A percentile compares a stretch with the other conserved stretches of the same genome.
Conservation (phyloP, 2,329 filamentous ascomycete species). For the Ceratocystis diversiconidia region DNA sequence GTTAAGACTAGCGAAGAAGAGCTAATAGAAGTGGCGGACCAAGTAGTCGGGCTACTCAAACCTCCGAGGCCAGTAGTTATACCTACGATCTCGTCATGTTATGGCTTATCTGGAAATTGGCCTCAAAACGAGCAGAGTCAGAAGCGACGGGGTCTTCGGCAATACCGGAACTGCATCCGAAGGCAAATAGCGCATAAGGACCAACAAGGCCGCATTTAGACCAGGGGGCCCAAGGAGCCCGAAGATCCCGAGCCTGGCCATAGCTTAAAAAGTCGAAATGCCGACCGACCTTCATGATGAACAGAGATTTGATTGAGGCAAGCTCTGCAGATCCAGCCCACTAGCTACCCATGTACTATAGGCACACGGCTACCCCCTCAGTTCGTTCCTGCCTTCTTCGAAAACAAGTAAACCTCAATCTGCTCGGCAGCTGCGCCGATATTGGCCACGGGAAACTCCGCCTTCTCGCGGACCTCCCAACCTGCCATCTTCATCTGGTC, state of each 20-base stretch:
- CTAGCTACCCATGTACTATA: not conserved
- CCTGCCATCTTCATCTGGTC: conserved; percentile 31
- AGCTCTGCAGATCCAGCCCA: not conserved
- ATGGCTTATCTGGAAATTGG: not conserved
- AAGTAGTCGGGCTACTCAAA: not conserved
- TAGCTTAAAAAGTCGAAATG: not conserved
- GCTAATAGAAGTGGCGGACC: not conserved
- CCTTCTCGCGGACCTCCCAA: conserved; percentile 32
- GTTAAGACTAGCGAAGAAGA: not conserved
- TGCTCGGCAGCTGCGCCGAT: conserved; percentile 31
- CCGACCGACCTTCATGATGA: not conserved
- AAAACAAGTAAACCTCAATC: conserved; percentile 40
- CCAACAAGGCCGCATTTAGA: not conserved
- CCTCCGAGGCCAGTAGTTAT: not conserved
- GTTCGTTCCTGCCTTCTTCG: conserved; percentile 18
- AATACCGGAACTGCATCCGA: not conserved
- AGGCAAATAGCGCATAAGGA: no score
- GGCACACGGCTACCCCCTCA: not conserved
- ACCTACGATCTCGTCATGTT: not conserved
- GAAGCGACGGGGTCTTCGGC: not conserved
- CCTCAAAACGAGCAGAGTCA: no score
- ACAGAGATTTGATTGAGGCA: not conserved
- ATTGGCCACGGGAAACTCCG: conserved; percentile 33
- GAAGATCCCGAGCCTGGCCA: not conserved
- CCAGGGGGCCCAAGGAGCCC: not conserved